Evolutionary conservation across 208 protist species (phyloP), one percentile per base, ranked within the genome.

Genomic region (Herpetomonas tarakana): DNA sequence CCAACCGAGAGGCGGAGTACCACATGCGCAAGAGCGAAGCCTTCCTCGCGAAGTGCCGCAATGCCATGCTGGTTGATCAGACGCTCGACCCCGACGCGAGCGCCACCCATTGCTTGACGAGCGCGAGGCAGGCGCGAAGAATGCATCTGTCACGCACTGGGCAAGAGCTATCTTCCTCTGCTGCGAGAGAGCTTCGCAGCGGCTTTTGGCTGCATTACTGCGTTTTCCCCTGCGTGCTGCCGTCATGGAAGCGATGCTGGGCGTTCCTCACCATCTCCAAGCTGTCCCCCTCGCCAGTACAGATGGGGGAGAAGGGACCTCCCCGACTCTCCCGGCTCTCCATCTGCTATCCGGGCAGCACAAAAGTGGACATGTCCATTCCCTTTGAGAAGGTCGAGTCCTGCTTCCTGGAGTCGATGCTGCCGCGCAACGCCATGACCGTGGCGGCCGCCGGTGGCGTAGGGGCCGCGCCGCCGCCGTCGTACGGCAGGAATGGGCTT

Each of bases 161-260:
- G n/a, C n/a, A n/a, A n/a, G n/a, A n/a, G n/a, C n/a, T n/a, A n/a
- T n/a, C n/a, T n/a, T n/a, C n/a, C n/a, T n/a, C n/a, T n/a, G n/a
- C n/a, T n/a, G n/a, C n/a, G n/a, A n/a, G 50, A 7, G 50, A 30
- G 24, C 38, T 82, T 24, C 29, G 65, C 25, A 38, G 58, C n/a
- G 77, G 85, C 39, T 92, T 92, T 45, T 86, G 81, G 78, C 71
- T 68, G 11, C 63, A 85, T 59, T 67, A 71, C 12, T 81, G 73
- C 46, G 28, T 88, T 12, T 64, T 66, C 11, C 85, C 85, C 0
- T 58, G 70, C 19, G 74, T 84, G 18, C 35, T 69, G 4, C 62
- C 52, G 27, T 64, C 44, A 14, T 92, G 85, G 85, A 58, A 68
- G 30, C 85, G 78, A 12, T 67, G 64, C 51, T 92, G 85, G 85